phyloP scores from a whole-genome alignment of 306 rosid species.

The Casuarina equisetifolia region DNA sequence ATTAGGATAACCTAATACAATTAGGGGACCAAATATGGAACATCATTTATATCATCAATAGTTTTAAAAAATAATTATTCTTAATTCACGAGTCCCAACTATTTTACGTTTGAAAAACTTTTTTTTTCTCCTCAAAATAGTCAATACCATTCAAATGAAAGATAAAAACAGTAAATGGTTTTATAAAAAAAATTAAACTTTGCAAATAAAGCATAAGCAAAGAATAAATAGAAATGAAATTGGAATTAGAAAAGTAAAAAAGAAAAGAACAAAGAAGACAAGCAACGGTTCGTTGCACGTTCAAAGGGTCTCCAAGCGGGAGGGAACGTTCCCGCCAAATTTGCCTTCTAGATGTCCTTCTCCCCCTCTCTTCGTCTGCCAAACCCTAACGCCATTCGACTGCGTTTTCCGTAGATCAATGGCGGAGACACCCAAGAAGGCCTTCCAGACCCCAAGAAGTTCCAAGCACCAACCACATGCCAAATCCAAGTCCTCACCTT shows the following conservation, averaged over 20 bases:
- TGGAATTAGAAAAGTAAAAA: neutral
- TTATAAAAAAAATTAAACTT: too few species aligned
- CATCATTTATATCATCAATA: too few species aligned
- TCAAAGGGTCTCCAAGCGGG: constrained; percentile 11
- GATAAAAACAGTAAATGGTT: neutral
- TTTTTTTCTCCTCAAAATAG: too few species aligned
- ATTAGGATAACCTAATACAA: too few species aligned
- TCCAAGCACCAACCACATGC: constrained; percentile 23
- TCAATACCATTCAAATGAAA: neutral
- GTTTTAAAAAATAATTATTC: too few species aligned
- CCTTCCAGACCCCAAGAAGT: constrained; percentile 41
- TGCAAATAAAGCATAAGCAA: neutral
- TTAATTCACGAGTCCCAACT: too few species aligned
- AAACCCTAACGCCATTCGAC: constrained; percentile 15
- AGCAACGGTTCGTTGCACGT: neutral
- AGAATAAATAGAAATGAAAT: neutral
- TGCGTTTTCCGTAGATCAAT: constrained; percentile 31
- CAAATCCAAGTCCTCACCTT: constrained; percentile 33
- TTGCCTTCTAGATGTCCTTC: constrained; percentile 10
- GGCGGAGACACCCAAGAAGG: constrained; percentile 62
- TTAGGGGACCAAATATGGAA: too few species aligned
- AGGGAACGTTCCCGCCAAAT: constrained; percentile 55
- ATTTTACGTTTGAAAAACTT: too few species aligned
- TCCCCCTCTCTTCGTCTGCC: constrained; percentile 30
- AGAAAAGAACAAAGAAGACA: neutral